Base-by-base conservation (phyloP, 768 basidiomycete species). In the Cubamyces sp. region DNA sequence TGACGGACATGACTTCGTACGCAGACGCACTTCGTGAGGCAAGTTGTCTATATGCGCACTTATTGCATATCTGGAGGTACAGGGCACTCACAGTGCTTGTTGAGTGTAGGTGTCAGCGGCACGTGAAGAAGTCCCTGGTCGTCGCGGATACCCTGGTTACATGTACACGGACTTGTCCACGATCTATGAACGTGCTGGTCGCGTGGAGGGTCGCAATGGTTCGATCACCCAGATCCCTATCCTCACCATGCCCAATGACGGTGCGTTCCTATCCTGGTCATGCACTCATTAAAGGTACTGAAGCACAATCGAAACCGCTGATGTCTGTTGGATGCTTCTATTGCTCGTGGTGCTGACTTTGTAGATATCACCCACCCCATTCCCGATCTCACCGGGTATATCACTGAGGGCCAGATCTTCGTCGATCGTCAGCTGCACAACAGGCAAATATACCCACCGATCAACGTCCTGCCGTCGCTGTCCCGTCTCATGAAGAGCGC, bases 141-240 rank as follows among this genome's bases (percentile, higher is more conserved):
- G 97, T 75, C 93, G 97, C 83, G 97, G 97, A 69, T 99, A 98
- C 85, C 91, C 92, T 60, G 92, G 92, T 71, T 94, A 94, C 80
- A 94, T 95, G 93, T 98, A 99, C 80, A 99, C 97, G 11, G 97
- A 99, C 84, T 84, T 98, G 82, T 95, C 96, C 52, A 98, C 96
- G 37, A 96, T 99, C 74, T 99, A 99, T 78, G 97, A 99, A 79
- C 94, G 97, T 77, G 97, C 97, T 42, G 97, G 97, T 47, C 96
- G 96, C 70, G 97, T 98, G 54, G 78, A 97, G 79, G 97, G 97
- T 66, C 86, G 96, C 69, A 98, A 98, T 77, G 97, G 97, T 46
- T 97, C 95, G 50, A 99, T 99, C 81, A 99, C 97, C 57, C 97
- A 99, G 80, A 97, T 98, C 75, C 97, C 97, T 63, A 99, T 98